These are phyloP conservation scores for Fistulifera pelliculosa DNA, from an alignment of 108 stramenopile species.

Conservation along the genomic window DNA sequence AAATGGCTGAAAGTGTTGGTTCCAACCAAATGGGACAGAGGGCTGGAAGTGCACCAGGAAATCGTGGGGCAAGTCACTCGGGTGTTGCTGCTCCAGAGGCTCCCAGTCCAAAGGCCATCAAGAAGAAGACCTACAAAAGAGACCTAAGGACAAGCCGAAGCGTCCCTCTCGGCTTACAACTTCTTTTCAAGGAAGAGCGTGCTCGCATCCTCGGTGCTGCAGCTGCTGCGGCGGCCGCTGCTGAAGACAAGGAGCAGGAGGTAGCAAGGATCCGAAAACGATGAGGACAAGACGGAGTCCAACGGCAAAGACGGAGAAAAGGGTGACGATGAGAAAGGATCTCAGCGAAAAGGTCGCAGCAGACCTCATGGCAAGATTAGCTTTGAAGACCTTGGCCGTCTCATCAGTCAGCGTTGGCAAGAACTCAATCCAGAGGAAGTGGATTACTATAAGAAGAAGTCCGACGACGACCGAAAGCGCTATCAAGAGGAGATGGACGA, in stretches of 20 bases:
- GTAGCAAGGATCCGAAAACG: conserved; percentile 1
- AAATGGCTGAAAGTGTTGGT: too few relatives aligned
- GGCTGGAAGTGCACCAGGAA: too few relatives aligned
- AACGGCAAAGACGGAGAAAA: conserved; percentile 13
- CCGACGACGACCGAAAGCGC: conserved; percentile 53
- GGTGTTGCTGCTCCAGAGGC: too few relatives aligned
- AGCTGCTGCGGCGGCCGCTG: background rate
- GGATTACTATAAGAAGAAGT: conserved; percentile 49
- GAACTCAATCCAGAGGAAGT: conserved; percentile 30
- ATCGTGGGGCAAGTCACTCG: too few relatives aligned
- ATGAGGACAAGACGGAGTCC: conserved; percentile 1
- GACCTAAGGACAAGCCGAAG: conserved; percentile 50
- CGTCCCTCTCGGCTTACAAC: conserved; percentile 57
- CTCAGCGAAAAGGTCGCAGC: conserved; percentile 12
- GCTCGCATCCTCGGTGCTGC: conserved; percentile 7
- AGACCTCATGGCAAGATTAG: conserved; percentile 68
- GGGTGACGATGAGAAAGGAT: conserved; percentile 15
- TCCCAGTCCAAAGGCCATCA: conserved; percentile 1
- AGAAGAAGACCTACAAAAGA: conserved; percentile 23
- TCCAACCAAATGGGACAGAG: too few relatives aligned
- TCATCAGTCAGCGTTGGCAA: conserved; percentile 66
- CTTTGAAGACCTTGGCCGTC: conserved; percentile 64
- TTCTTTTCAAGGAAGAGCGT: conserved; percentile 31
- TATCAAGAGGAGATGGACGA: conserved; percentile 47
- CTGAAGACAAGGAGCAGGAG: background rate